A percentile compares a stretch with the other conserved stretches of the same genome.
Conservation (phyloP, 2,329 filamentous ascomycete genomes). For the Oidium heveae region DNA sequence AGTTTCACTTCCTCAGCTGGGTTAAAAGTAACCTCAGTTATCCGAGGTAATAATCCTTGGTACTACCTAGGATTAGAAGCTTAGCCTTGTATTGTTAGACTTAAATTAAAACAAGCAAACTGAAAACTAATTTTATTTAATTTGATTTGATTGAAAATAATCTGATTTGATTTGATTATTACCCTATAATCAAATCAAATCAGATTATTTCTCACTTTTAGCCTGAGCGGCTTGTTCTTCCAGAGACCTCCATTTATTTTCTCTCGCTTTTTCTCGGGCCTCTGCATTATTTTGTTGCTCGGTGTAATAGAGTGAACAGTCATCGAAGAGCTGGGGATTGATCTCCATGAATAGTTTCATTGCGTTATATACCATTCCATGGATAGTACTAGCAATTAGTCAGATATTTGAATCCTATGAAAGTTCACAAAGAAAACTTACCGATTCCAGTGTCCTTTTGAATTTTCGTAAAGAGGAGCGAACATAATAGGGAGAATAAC, state of each 20-base stretch:
- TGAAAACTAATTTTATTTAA: too few species aligned
- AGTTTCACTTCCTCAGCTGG: too few species aligned
- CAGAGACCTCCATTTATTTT: constrained; percentile 74
- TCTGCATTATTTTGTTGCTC: constrained; percentile 83
- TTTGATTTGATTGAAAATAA: too few species aligned
- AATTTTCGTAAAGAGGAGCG: constrained; percentile 92
- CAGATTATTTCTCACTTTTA: too few species aligned
- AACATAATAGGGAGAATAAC: constrained; percentile 99
- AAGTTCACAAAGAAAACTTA: constrained; percentile 19
- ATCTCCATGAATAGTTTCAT: constrained; percentile 99
- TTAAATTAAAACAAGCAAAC: too few species aligned
- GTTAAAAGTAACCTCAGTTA: too few species aligned
- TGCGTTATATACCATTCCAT: constrained; percentile 98
- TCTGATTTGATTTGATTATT: too few species aligned
- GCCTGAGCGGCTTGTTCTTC: constrained; percentile 48
- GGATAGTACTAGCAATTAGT: constrained; percentile 48
- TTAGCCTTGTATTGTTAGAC: too few species aligned
- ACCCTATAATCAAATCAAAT: too few species aligned
- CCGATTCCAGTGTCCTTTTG: constrained; percentile 98
- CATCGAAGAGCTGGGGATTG: constrained; percentile 92
- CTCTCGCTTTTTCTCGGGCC: constrained; percentile 56
- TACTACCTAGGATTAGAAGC: too few species aligned
- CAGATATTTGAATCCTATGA: constrained; percentile 13
- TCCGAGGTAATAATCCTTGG: too few species aligned
- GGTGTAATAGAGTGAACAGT: constrained; percentile 94